Evolutionary conservation across 2,329 filamentous ascomycete species (phyloP).

Genomic region (Botrytis squamosa): DNA sequence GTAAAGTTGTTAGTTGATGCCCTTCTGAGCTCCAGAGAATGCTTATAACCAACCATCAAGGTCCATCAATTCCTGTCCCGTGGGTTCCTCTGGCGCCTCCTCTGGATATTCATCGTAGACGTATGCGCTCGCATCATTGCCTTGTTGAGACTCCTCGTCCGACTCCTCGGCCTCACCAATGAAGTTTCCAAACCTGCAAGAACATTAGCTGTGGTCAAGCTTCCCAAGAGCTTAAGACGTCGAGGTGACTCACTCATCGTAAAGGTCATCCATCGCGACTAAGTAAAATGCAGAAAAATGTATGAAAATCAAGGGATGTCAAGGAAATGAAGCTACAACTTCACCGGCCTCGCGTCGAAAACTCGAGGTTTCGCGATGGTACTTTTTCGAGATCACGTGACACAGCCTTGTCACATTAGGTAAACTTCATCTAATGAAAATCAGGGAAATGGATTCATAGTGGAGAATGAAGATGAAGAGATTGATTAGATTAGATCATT

Average conservation of each 20-base stretch:
- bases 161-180: slow-evolving; percentile 91
- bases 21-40: background rate
- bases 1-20: background rate
- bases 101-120: slow-evolving; percentile 73
- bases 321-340: slow-evolving; percentile 4
- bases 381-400: slow-evolving; percentile 31
- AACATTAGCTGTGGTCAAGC: slow-evolving; percentile 27
- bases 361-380: slow-evolving; percentile 32
- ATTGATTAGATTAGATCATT: slow-evolving; percentile 17
- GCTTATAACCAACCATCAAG: slow-evolving; percentile 63
- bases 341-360: slow-evolving; percentile 26
- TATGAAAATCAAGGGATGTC: slow-evolving; percentile 15
- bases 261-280: slow-evolving; percentile 83
- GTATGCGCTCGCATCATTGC: slow-evolving; percentile 72
- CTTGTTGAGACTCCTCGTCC: slow-evolving; percentile 79
- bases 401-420: slow-evolving; percentile 22
- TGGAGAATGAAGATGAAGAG: background rate
- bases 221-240: slow-evolving; percentile 11
- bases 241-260: slow-evolving; percentile 72
- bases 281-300: slow-evolving; percentile 8
- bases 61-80: slow-evolving; percentile 88
- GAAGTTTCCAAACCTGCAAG: slow-evolving; percentile 87
- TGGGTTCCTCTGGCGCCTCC: slow-evolving; percentile 55
- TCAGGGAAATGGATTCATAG: background rate
- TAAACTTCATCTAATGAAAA: background rate